phyloP scores from a whole-genome alignment of 1,284 basidiomycete species.

The Tilletia horrida region DNA sequence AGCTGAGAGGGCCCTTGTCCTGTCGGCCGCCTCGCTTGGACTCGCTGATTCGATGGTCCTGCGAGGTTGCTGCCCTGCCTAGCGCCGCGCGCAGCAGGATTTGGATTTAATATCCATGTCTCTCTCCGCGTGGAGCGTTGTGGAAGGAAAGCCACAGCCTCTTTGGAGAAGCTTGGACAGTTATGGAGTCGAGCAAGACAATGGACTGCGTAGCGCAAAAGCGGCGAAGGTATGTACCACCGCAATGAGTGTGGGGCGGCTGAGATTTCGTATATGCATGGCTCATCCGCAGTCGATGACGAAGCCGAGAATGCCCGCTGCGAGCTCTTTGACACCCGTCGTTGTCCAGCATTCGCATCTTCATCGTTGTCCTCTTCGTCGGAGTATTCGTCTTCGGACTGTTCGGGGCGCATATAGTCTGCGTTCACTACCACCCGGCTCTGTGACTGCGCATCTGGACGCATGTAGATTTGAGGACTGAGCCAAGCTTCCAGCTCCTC shows the following conservation, averaged over 20 bases:
- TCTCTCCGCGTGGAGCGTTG: conserved; percentile 18
- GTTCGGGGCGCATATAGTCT: not conserved
- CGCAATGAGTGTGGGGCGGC: conserved; percentile 40
- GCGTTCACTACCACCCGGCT: not conserved
- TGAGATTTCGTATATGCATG: conserved; percentile 36
- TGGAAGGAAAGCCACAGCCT: conserved; percentile 21
- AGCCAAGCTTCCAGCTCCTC: conserved; percentile 5
- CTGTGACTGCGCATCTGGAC: not conserved
- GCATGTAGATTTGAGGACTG: not conserved
- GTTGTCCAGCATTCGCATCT: not conserved
- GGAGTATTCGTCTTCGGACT: not conserved
- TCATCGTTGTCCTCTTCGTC: not conserved
- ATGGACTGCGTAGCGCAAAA: conserved; percentile 41
- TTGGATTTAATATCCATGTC: conserved; percentile 48
- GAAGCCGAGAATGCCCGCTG: not conserved
- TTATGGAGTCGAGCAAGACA: conserved; percentile 39
- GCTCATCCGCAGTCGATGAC: not conserved
- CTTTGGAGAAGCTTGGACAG: conserved; percentile 43
- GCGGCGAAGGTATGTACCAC: conserved; percentile 41
- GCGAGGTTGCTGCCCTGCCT: conserved; percentile 18
- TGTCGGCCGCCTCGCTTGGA: not conserved
- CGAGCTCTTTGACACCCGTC: not conserved
- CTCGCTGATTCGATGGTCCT: not conserved
- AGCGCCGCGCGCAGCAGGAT: conserved; percentile 33
- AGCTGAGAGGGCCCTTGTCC: not conserved